Evolutionary conservation across 805 yeast genomes (phyloP), one percentile per base, ranked within the genome.

Genomic region (Lipomyces orientalis): DNA sequence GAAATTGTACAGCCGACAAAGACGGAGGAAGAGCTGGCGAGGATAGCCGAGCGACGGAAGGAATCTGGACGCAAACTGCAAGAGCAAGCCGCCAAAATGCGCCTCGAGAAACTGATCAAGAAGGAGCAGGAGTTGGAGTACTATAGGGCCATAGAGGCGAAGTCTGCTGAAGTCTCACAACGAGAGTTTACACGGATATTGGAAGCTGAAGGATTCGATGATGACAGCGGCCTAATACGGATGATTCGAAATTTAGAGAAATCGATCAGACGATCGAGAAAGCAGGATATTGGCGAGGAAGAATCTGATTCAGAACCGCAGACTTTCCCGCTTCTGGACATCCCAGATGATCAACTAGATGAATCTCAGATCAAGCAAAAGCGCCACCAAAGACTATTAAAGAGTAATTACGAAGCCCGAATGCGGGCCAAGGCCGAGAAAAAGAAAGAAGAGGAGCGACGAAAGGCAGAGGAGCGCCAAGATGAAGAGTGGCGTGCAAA

Each of bases 11-110:
- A 85, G 62, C 87, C 86, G 56, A 91, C 89, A 76, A 93, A 93
- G 76, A 81, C 92, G 0, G 95, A 89, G 67, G 97, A 91, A 77
- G 98, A 94, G 76, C 78, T 93, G 33, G 87, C 86, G 25, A 77
- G 84, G 33, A 93, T 90, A 70, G 89, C 93, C 0, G 94, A 90
- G 71, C 88, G 89, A 75, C 84, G 97, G 68, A 85, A 86, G 73
- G 97, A 93, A 75, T 90, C 90, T 70, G 98, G 98, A 8, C 86
- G 89, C 70, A 83, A 97, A 71, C 82, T 96, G 69, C 98, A 95
- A 79, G 97, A 91, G 74, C 97, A 93, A 78, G 98, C 98, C 0
- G 93, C 89, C 73, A 89, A 88, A 74, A 89, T 88, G 71, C 82
- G 99, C 64, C 77, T 87, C 9, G 97, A 94, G 76, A 93, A 91